A percentile compares a stretch with the other conserved stretches of the same genome.
phyloP scores from a whole-genome alignment of 2,329 filamentous ascomycete species.

The Cytospora piceae region DNA sequence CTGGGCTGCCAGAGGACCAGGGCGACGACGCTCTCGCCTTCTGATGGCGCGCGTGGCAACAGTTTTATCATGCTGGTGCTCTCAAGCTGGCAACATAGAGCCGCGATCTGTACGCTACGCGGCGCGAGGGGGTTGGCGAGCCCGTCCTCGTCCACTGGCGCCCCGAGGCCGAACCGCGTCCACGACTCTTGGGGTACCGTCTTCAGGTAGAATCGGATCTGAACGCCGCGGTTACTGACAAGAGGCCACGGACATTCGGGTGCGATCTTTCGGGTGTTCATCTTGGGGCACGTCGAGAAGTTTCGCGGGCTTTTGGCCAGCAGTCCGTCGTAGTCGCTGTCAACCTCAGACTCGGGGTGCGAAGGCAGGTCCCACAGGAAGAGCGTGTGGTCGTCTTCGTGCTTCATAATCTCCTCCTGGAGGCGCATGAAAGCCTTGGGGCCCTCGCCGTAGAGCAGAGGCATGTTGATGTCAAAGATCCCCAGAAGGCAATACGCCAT shows the following conservation, averaged over 20 bases:
- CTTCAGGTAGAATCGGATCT: not conserved
- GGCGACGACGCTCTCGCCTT: not conserved
- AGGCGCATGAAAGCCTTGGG: conserved; percentile 4
- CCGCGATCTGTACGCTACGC: not conserved
- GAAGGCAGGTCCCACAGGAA: not conserved
- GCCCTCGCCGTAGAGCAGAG: conserved; percentile 10
- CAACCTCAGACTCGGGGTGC: not conserved
- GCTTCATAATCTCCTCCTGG: conserved; percentile 7
- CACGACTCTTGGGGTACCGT: not conserved
- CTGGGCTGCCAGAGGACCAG: not conserved
- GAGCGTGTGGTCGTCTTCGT: not conserved
- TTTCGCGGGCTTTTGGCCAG: not conserved
- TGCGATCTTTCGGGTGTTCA: not conserved
- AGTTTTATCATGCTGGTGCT: not conserved
- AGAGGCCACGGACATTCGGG: not conserved
- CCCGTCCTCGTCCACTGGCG: not conserved
- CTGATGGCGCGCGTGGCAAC: not conserved
- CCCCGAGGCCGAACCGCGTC: not conserved
- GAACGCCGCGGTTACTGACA: not conserved
- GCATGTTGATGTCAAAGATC: conserved; percentile 13
- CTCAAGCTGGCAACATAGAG: not conserved
- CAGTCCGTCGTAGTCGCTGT: not conserved
- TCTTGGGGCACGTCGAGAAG: not conserved
- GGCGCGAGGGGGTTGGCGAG: not conserved
- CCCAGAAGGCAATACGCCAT: conserved; percentile 10